phyloP scores from a whole-genome alignment of 2,329 filamentous ascomycete genomes.

The Talaromyces sp. region DNA sequence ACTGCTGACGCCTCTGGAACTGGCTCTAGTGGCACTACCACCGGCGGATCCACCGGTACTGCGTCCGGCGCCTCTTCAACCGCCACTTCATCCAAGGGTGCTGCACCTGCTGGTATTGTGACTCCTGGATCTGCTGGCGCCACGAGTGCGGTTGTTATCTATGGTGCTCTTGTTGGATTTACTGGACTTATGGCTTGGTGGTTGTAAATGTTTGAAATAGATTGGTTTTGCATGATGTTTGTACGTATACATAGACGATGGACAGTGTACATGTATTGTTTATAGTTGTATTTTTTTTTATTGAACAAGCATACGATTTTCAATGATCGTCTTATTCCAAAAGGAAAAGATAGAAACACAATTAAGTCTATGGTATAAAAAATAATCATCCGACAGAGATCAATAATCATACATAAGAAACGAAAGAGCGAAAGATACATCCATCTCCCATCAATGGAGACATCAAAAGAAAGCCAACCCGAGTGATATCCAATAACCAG shows the following conservation, averaged over 20 bases:
- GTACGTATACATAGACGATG: conserved; percentile 3
- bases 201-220: conserved; percentile 10
- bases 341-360: neutral
- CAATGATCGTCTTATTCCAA: neutral
- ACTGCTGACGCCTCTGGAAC: conserved; percentile 3
- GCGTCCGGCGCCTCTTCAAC: conserved; percentile 16
- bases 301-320: neutral
- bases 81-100: conserved; percentile 16
- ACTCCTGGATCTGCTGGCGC: conserved; percentile 10
- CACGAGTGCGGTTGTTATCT: conserved; percentile 2
- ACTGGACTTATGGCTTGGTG: conserved; percentile 19
- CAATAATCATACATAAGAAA: conserved; percentile 14
- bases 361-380: neutral
- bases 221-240: neutral
- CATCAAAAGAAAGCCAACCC: neutral
- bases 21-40: conserved; percentile 3
- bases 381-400: neutral
- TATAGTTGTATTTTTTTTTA: neutral
- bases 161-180: conserved; percentile 15
- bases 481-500: neutral
- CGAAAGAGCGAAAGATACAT: neutral
- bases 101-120: conserved; percentile 7
- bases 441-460: neutral
- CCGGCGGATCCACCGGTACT: conserved; percentile 12
- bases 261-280: neutral